Evolutionary conservation across 345 rosid genomes (phyloP), one percentile per base, ranked within the genome.

Genomic region (Ceriops decandra): DNA sequence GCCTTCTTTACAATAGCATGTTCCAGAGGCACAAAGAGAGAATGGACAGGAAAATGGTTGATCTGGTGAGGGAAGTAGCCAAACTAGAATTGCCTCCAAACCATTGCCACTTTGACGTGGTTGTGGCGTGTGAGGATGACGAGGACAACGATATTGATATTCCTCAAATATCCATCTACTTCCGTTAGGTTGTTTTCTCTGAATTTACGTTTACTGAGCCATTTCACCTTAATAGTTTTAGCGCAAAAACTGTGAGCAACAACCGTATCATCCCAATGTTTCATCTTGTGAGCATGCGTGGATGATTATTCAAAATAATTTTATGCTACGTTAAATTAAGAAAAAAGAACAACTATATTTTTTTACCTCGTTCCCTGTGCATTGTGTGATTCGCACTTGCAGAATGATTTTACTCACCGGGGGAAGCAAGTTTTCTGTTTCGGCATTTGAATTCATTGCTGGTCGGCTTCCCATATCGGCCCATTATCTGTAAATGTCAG

Each of bases 81-180:
- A 90, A 85, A 72, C 79, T 85, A 13, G 98, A 91, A 58, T 49
- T 95, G 75, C 93, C 96, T 65, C 68, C 88, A 8, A 80, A 85
- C 53, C 80, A 97, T 11, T 75, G 76, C 15, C 99, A 95, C 75
- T 73, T 95, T 49, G 99, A 95, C 76, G 86, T 95, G 24, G 93
- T 95, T 1, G 98, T 95, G 53, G 99, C 97, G 0, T 95, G 98
- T 4, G 99, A 95, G 71, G 97, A 95, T 31, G 85, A 92, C 1
- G 86, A 87, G 53, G 97, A 85, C 56, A 85, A 84, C 3, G 99
- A 95, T 73, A 81, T 92, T 24, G 99, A 95, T 69, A 90, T 90
- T 69, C 99, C 99, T 70, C 91, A 79, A 35, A 57, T 95, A 27
- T 91, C 99, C 28, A 77, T 95, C 62, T 92, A 95, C 85, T 95